Percentiles rank a stretch among this genome's conserved stretches.
Evolutionary conservation across 345 rosid species (phyloP).

Genomic region (Eucalyptus cloeziana): DNA sequence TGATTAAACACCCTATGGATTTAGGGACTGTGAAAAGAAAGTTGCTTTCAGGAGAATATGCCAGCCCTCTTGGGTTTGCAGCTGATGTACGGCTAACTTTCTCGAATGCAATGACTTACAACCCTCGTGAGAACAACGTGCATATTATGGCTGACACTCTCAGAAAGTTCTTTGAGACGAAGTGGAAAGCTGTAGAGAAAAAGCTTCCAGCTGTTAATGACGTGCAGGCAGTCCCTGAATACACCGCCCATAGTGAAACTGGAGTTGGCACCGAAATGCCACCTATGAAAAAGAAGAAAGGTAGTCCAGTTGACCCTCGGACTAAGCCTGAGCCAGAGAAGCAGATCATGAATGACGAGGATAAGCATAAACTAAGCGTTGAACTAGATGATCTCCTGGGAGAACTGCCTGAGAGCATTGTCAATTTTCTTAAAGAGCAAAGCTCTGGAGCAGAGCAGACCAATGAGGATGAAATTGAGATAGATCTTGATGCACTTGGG

Average conservation of each 20-base stretch:
- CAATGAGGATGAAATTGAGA: conserved; percentile 75
- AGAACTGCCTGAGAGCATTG: conserved; percentile 65
- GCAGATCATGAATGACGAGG: conserved; percentile 36
- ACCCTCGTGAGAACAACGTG: conserved; percentile 68
- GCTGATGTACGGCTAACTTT: conserved; percentile 80
- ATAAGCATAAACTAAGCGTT: conserved; percentile 40
- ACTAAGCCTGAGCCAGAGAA: conserved; percentile 21
- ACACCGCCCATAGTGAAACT: conserved; percentile 11
- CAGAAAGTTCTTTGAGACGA: conserved; percentile 51
- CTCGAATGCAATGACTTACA: conserved; percentile 74
- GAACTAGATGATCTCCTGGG: conserved; percentile 47
- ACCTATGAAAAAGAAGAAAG: conserved; percentile 28
- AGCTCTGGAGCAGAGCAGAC: conserved; percentile 36
- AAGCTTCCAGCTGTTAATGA: conserved; percentile 28
- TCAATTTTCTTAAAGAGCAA: conserved; percentile 63
- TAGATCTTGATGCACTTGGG: conserved; percentile 65
- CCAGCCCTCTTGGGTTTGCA: conserved; percentile 54
- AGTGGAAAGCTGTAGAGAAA: conserved; percentile 79
- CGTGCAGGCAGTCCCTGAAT: conserved; percentile 11
- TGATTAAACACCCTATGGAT: conserved; percentile 93
- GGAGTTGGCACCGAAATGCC: conserved; percentile 6
- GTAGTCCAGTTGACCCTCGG: conserved; percentile 14
- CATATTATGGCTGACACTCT: conserved; percentile 61
- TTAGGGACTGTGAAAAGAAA: conserved; percentile 69
- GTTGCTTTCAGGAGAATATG: conserved; percentile 39